Base-by-base conservation (phyloP, 192 early-diverging fungal genomes). In the Coemansia sp. region DNA sequence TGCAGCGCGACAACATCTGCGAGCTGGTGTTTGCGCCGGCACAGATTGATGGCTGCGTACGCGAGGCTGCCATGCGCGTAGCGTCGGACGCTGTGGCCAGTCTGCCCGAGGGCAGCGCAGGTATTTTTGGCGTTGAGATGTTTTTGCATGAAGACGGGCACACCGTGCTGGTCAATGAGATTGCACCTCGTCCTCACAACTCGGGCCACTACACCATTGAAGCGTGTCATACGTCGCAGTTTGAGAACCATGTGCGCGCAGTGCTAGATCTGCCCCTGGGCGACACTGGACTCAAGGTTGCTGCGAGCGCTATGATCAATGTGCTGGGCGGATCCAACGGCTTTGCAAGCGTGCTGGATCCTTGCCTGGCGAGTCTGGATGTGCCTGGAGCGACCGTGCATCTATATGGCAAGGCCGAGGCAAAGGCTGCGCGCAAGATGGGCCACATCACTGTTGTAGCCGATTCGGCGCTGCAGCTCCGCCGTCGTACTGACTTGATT, bases 131-230 rank as follows among this genome's bases (percentile, higher is more conserved):
- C 13, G 95, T 99, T 13, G 97, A 99, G 75, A 92, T 98, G 93
- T 99, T 99, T 69, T 81, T 94, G 58, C 84, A 97, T 73, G 64
- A 83, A n/a, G 86, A 94, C 69, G 95, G 92, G 69, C 78, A 47
- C 41, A 78, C 85, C 5, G 88, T 99, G 54, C 73, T 93, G 19
- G 79, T 99, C 66, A 99, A 99, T 75, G 97, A 99, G 80, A 96
- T 99, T 66, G 97, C 97, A 13, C 97, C 97, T 38, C 90, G 97
- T 8, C 96, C 97, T 22, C 97, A 99, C 82, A 99, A 99, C 81
- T 97, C 95, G 57, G 97, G 97, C 69, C 97, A 99, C 73, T 98
- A 97, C 72, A 98, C 97, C 9, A 96, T 93, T 65, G 97, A 99
- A 66, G 95, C 96, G 1, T 98, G 94, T 72, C 81, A 92, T 67